A percentile compares a stretch with the other conserved stretches of the same genome.
These are phyloP conservation scores for Fermentozyma sake DNA, from an alignment of 1,139 yeast genomes.

Conservation along the genomic window DNA sequence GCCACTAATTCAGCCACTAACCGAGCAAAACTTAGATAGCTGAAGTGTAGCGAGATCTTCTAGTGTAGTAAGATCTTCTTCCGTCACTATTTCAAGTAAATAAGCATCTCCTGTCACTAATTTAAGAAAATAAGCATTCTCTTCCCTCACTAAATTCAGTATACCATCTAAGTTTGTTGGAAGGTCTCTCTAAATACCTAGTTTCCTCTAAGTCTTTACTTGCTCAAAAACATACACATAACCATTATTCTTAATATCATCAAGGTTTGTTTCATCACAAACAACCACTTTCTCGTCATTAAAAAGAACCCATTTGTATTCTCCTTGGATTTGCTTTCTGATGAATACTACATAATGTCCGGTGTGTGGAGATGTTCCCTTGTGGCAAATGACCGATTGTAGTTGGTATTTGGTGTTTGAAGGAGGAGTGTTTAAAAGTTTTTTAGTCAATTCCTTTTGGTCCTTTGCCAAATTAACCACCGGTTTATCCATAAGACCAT, in stretches of 20 bases:
- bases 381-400: slow-evolving; percentile 82
- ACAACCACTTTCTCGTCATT: slow-evolving; percentile 91
- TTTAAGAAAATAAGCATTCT: no score
- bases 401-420: slow-evolving; percentile 41
- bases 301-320: slow-evolving; percentile 72
- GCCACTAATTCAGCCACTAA: no score
- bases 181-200: no score
- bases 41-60: no score
- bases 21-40: no score
- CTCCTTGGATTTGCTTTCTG: slow-evolving; percentile 35
- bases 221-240: slow-evolving; percentile 57
- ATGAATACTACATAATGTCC: slow-evolving; percentile 94
- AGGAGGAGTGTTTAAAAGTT: slow-evolving; percentile 7
- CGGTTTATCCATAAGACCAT: slow-evolving; percentile 31
- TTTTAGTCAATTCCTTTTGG: slow-evolving; percentile 13
- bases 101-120: no score
- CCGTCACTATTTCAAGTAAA: no score
- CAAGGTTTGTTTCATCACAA: slow-evolving; percentile 57
- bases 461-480: slow-evolving; percentile 19
- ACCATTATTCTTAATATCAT: slow-evolving; percentile 60
- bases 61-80: no score
- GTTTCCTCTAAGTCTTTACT: no score
- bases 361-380: slow-evolving; percentile 90
- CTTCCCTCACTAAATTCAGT: no score
- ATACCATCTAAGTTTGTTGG: no score